A percentile compares a stretch with the other conserved stretches of the same genome.
phyloP scores from a whole-genome alignment of 129 eudicot genomes.

The Solidago caesia region DNA sequence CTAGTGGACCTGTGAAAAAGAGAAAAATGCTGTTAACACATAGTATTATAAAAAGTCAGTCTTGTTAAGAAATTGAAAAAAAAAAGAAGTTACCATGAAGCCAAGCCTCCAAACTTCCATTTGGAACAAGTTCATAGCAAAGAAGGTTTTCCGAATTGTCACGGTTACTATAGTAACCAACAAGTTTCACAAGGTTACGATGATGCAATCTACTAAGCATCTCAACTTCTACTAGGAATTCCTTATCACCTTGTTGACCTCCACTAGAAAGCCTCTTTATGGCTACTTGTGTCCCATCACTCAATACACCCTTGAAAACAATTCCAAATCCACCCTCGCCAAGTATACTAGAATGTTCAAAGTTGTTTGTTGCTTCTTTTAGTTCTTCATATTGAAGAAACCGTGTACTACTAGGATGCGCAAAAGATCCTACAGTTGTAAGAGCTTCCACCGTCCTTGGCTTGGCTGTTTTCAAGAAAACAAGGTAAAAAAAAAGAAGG shows the following conservation, averaged over 20 bases:
- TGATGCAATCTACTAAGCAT: slow-evolving; percentile 99
- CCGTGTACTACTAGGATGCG: slow-evolving; percentile 88
- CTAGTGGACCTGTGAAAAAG: slow-evolving; percentile 70
- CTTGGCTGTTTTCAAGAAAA: slow-evolving; percentile 40
- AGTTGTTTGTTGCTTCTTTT: slow-evolving; percentile 90
- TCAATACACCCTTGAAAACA: slow-evolving; percentile 78
- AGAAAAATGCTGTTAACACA: slow-evolving; percentile 21
- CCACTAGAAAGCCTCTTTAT: slow-evolving; percentile 88
- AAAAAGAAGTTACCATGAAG: slow-evolving; percentile 67
- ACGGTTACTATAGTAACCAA: slow-evolving; percentile 84
- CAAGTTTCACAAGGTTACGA: slow-evolving; percentile 95
- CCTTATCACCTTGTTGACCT: slow-evolving; percentile 96
- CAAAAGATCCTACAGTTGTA: slow-evolving; percentile 64
- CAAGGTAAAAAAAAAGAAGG: slow-evolving; percentile 1
- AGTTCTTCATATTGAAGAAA: slow-evolving; percentile 90
- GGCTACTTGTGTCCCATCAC: slow-evolving; percentile 93
- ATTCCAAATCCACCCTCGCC: slow-evolving; percentile 99
- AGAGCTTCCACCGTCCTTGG: slow-evolving; percentile 49
- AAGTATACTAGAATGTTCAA: slow-evolving; percentile 71
- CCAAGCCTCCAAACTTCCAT: slow-evolving; percentile 97
- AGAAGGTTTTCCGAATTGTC: slow-evolving; percentile 85
- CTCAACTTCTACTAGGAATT: slow-evolving; percentile 93
- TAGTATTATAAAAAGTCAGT: not conserved
- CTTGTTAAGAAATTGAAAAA: not conserved
- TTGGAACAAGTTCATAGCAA: slow-evolving; percentile 93